phyloP scores from a whole-genome alignment of 768 basidiomycete genomes.

The Rhodotorula graminis region DNA sequence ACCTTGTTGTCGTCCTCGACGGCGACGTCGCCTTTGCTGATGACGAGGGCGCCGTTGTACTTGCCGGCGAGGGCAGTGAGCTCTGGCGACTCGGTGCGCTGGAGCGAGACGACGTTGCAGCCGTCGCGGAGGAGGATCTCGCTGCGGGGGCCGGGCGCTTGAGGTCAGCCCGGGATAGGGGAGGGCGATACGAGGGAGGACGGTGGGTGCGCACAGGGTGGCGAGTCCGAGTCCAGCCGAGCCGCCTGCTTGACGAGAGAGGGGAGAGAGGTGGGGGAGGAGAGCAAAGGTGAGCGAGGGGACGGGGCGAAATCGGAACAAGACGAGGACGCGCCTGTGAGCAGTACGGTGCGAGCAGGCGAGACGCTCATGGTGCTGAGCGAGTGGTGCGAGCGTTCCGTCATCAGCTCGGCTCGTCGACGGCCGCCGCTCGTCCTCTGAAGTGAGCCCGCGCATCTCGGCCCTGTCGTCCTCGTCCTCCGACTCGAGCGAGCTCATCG shows the following conservation, averaged over 20 bases:
- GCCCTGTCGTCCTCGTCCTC: no score
- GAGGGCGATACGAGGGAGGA: no score
- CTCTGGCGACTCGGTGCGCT: slow-evolving; percentile 65
- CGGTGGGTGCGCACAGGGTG: slow-evolving; percentile 56
- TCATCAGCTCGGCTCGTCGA: no score
- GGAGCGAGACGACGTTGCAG: slow-evolving; percentile 69
- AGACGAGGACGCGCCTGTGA: slow-evolving; percentile 19
- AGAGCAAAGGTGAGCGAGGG: background rate
- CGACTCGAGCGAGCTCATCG: no score
- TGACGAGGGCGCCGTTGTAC: slow-evolving; percentile 52
- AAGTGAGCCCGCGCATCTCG: no score
- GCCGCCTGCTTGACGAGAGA: slow-evolving; percentile 55
- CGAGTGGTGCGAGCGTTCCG: no score
- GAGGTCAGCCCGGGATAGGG: background rate
- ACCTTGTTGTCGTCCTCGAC: slow-evolving; percentile 43
- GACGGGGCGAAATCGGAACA: background rate
- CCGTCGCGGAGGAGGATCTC: slow-evolving; percentile 48
- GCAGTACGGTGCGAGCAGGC: slow-evolving; percentile 8
- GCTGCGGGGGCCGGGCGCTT: background rate
- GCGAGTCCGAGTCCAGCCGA: slow-evolving; percentile 79
- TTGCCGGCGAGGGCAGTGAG: slow-evolving; percentile 54
- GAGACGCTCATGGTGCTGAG: background rate
- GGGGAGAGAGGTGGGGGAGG: background rate
- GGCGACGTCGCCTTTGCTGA: slow-evolving; percentile 66
- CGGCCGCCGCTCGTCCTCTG: no score